Percentiles rank a stretch among this genome's conserved stretches.
These are phyloP conservation scores for Podosphaera leucotricha DNA, from an alignment of 2,329 filamentous ascomycete genomes.

Conservation along the genomic window DNA sequence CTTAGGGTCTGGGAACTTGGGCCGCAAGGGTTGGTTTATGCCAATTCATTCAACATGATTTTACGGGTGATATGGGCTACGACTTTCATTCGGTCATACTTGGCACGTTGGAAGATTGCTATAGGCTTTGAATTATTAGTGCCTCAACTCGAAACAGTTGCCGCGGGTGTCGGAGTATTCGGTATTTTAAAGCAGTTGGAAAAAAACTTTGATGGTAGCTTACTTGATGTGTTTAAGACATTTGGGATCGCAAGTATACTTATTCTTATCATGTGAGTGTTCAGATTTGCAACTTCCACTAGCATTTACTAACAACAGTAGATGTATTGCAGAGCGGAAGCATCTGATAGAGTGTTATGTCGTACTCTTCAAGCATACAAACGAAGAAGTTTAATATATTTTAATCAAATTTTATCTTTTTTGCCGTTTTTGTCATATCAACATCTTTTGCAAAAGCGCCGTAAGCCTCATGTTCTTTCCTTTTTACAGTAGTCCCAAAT, in stretches of 20 bases:
- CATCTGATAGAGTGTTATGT: background rate
- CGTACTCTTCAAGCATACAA: background rate
- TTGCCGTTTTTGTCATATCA: conserved; percentile 59
- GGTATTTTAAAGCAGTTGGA: conserved; percentile 17
- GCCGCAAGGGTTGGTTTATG: conserved; percentile 58
- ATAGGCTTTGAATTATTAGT: conserved; percentile 21
- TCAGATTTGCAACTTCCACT: background rate
- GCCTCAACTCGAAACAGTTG: conserved; percentile 21
- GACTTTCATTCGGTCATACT: conserved; percentile 44
- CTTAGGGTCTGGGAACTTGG: conserved; percentile 46
- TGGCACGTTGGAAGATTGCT: conserved; percentile 22
- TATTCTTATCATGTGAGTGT: conserved; percentile 34
- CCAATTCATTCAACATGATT: conserved; percentile 77
- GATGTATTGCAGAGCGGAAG: conserved; percentile 1
- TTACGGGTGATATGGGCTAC: conserved; percentile 65
- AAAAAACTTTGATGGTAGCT: conserved; percentile 10
- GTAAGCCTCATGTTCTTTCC: conserved; percentile 90
- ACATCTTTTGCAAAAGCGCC: conserved; percentile 90
- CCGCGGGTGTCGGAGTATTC: conserved; percentile 22
- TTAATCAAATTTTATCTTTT: conserved; percentile 75
- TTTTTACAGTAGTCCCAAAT: conserved; percentile 96
- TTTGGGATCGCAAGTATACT: conserved; percentile 27
- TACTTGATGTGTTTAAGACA: conserved; percentile 21
- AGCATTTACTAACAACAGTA: background rate
- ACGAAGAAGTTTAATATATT: background rate